Percentiles rank a stretch among this genome's conserved stretches.
These are phyloP conservation scores for Xylogone sp. DNA, from an alignment of 2,329 filamentous ascomycete genomes.

Conservation along the genomic window DNA sequence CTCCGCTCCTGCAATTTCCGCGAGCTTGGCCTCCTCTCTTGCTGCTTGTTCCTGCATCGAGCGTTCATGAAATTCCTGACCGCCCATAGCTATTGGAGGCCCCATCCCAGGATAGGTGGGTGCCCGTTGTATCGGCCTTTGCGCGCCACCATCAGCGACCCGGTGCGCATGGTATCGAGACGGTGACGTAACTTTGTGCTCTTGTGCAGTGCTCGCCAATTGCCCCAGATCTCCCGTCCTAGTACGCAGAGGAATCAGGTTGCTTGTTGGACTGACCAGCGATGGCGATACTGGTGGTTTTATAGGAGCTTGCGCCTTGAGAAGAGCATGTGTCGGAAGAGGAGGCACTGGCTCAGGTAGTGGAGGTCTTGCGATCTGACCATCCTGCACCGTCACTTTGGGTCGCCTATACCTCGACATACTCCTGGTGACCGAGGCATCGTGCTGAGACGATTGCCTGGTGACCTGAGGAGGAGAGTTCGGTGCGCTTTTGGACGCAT, in stretches of 20 bases:
- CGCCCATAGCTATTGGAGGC: not conserved
- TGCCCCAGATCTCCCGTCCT: slow-evolving; percentile 6
- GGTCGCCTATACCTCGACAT: slow-evolving; percentile 34
- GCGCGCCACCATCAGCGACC: not conserved
- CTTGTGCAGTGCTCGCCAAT: not conserved
- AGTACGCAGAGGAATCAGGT: slow-evolving; percentile 6
- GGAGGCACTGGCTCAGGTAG: slow-evolving; percentile 2
- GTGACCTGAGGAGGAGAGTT: slow-evolving; percentile 18
- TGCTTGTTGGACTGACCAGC: slow-evolving; percentile 1
- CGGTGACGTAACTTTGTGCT: not conserved
- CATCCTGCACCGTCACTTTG: slow-evolving; percentile 4
- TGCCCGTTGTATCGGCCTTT: slow-evolving; percentile 12
- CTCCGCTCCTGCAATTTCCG: slow-evolving; percentile 17
- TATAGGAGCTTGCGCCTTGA: slow-evolving; percentile 10
- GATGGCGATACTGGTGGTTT: slow-evolving; percentile 1
- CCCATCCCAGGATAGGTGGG: slow-evolving; percentile 3
- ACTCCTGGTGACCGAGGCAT: slow-evolving; percentile 27
- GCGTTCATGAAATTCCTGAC: not conserved
- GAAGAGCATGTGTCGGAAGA: slow-evolving; percentile 6
- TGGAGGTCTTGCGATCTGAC: slow-evolving; percentile 2
- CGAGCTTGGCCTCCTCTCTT: slow-evolving; percentile 10
- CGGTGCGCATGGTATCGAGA: not conserved
- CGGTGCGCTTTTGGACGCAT: slow-evolving; percentile 4
- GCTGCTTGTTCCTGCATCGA: slow-evolving; percentile 2
- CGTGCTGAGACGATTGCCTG: slow-evolving; percentile 26